These are phyloP conservation scores for Aquilaria malaccensis DNA, from an alignment of 345 rosid genomes.

Conservation along the genomic window DNA sequence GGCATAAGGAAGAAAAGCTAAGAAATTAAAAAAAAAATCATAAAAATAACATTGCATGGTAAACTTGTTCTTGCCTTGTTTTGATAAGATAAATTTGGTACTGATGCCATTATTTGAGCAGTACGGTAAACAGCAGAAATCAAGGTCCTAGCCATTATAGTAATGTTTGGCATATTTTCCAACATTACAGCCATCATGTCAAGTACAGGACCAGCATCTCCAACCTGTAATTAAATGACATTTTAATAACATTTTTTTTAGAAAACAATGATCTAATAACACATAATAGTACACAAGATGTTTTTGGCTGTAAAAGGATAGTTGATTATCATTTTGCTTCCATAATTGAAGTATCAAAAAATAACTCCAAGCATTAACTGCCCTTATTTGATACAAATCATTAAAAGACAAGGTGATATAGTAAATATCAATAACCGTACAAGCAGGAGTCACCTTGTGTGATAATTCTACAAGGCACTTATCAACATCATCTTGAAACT, in stretches of 20 bases:
- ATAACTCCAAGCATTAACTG: background rate
- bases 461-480: slow-evolving; percentile 62
- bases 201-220: slow-evolving; percentile 81
- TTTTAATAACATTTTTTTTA: slow-evolving; percentile 14
- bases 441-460: slow-evolving; percentile 33
- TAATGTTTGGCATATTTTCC: slow-evolving; percentile 64
- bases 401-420: background rate
- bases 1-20: background rate
- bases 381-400: background rate
- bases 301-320: background rate
- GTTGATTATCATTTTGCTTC: background rate
- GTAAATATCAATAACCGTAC: background rate
- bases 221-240: slow-evolving; percentile 35
- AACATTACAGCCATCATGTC: slow-evolving; percentile 80
- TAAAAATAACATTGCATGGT: background rate
- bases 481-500: slow-evolving; percentile 53
- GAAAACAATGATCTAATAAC: slow-evolving; percentile 1
- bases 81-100: slow-evolving; percentile 58
- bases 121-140: slow-evolving; percentile 56
- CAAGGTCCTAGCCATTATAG: slow-evolving; percentile 59
- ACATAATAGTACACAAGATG: background rate
- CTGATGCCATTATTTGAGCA: slow-evolving; percentile 61
- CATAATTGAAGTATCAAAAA: background rate
- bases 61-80: slow-evolving; percentile 41
- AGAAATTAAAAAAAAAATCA: slow-evolving; percentile 5